Conservation (phyloP, 225 moss, liverwort and hornwort species). For the Physcomitrium patens region DNA sequence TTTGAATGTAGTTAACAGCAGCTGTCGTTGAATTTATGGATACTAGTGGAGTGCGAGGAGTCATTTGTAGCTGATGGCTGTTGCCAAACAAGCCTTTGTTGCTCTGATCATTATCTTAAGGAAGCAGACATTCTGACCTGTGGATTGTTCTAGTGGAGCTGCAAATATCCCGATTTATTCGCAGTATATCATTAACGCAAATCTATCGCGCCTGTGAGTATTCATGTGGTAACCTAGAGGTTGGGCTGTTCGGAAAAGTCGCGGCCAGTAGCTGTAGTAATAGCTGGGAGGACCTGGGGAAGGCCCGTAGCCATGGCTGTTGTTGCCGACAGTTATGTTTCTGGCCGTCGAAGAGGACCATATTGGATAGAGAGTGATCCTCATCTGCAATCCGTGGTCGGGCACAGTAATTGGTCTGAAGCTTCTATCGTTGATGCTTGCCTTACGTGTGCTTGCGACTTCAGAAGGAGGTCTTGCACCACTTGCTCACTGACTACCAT, state of each 20-base stretch:
- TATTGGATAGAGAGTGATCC: neutral
- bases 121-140: slow-evolving; percentile 7
- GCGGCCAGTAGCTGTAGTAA: slow-evolving; percentile 43
- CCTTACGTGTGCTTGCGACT: slow-evolving; percentile 6
- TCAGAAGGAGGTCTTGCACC: neutral
- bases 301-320: slow-evolving; percentile 31
- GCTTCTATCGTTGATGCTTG: neutral
- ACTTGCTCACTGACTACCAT: neutral
- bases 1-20: neutral
- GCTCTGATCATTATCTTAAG: neutral
- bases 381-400: slow-evolving; percentile 26
- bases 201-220: slow-evolving; percentile 51
- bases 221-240: slow-evolving; percentile 63
- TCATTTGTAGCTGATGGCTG: slow-evolving; percentile 12
- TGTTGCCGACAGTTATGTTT: neutral
- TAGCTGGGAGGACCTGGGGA: slow-evolving; percentile 24
- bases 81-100: neutral
- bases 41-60: neutral
- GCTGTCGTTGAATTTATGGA: neutral
- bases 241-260: slow-evolving; percentile 55
- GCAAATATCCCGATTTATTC: neutral
- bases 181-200: slow-evolving; percentile 15
- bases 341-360: slow-evolving; percentile 31
- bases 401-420: slow-evolving; percentile 13
- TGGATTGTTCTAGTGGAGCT: neutral